phyloP scores from a whole-genome alignment of 2,329 filamentous ascomycete genomes.

The Purpureocillium lavendulum region DNA sequence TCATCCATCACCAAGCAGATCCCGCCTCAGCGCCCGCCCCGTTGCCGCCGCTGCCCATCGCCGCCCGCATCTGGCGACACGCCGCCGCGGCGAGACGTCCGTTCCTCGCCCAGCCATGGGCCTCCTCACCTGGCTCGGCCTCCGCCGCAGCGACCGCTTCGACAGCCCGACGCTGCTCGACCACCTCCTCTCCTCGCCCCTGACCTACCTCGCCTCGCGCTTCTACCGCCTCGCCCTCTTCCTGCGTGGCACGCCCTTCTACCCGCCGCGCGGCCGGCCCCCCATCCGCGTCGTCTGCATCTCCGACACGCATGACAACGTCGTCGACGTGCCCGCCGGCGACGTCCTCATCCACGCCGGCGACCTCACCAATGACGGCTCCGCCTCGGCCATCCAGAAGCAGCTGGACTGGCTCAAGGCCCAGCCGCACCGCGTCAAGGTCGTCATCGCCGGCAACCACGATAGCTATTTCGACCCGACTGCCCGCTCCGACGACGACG shows the following conservation, averaged over 20 bases:
- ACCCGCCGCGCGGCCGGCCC: constrained; percentile 42
- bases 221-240: constrained; percentile 57
- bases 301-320: constrained; percentile 75
- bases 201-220: constrained; percentile 53
- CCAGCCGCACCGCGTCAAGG: constrained; percentile 70
- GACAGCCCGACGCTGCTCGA: constrained; percentile 47
- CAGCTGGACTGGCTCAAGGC: constrained; percentile 74
- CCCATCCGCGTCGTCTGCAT: constrained; percentile 76
- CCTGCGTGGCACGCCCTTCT: constrained; percentile 59
- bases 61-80: too few relatives aligned
- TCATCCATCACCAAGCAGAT: too few relatives aligned
- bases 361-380: constrained; percentile 71
- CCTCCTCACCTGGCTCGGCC: constrained; percentile 34
- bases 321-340: constrained; percentile 57
- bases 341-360: constrained; percentile 88
- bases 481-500: constrained; percentile 49
- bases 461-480: constrained; percentile 74
- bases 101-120: constrained; percentile 25
- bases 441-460: constrained; percentile 82
- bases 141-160: constrained; percentile 39
- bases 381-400: constrained; percentile 64
- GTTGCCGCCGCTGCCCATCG: not conserved
- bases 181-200: constrained; percentile 58
- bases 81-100: too few relatives aligned
- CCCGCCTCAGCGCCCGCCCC: too few relatives aligned